Evolutionary conservation across 176 grass and related monocot species (phyloP).

Genomic region (Bromus sterilis): DNA sequence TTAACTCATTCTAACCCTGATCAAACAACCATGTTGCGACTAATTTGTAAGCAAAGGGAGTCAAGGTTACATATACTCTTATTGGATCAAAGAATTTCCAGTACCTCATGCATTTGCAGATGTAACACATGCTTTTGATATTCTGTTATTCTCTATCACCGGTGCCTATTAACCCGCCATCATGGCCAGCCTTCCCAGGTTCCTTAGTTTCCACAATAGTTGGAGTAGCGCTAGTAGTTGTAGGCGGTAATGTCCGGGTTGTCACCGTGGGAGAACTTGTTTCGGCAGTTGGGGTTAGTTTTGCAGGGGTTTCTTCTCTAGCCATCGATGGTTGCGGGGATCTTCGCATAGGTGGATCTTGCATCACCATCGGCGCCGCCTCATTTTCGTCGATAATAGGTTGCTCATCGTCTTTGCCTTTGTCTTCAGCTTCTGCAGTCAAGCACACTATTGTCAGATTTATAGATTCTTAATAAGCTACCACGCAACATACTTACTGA

Average conservation of each 20-base stretch:
- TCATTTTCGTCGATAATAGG: not conserved
- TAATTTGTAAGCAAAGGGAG: not conserved
- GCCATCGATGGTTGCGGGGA: not conserved
- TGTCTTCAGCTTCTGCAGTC: not conserved
- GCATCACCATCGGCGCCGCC: not conserved
- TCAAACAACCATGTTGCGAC: not conserved
- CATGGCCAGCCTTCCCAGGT: not conserved
- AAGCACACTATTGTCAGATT: not conserved
- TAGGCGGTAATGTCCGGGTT: not conserved
- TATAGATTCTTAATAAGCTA: not conserved
- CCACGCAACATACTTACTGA: rapidly evolving
- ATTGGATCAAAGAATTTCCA: not conserved
- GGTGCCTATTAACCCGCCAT: not conserved
- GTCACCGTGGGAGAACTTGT: not conserved
- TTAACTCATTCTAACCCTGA: not conserved
- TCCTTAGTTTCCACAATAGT: not conserved
- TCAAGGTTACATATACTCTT: not conserved
- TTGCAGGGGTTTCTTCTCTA: not conserved
- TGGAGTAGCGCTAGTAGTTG: not conserved
- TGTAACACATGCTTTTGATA: not conserved
- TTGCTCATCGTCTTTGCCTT: not conserved
- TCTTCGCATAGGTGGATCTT: not conserved
- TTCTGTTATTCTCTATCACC: not conserved
- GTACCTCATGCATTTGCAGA: not conserved
- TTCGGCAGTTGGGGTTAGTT: not conserved